Evolutionary conservation across 768 basidiomycete species (phyloP).

Genomic region (Dentipellis fragilis): DNA sequence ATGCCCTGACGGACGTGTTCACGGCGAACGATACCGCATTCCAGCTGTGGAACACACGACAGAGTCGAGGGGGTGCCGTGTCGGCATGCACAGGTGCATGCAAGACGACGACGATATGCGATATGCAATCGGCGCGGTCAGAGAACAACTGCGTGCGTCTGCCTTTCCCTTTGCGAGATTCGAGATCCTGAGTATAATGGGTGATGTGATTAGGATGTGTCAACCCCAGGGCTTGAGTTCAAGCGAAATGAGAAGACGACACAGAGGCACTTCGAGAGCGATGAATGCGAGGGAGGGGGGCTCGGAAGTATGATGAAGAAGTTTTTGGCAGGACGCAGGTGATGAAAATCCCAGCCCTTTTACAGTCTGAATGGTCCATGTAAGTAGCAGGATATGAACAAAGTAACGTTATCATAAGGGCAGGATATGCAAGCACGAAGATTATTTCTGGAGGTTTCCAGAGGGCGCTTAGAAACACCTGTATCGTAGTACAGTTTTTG

Average conservation of each 20-base stretch:
- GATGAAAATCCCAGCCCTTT: neutral
- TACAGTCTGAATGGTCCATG: no score
- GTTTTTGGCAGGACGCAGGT: neutral
- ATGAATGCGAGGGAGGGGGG: neutral
- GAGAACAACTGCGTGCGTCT: conserved; percentile 4
- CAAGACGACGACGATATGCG: neutral
- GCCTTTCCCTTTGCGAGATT: neutral
- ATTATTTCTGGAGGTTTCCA: no score
- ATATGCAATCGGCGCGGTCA: conserved; percentile 1
- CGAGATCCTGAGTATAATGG: neutral
- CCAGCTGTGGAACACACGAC: neutral
- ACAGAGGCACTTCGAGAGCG: neutral
- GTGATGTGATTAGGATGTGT: neutral
- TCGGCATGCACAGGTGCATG: conserved; percentile 1
- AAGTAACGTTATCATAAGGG: no score
- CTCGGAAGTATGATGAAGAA: neutral
- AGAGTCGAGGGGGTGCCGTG: neutral
- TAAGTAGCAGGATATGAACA: no score
- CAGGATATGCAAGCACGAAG: no score
- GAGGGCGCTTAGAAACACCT: no score
- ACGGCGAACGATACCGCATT: neutral
- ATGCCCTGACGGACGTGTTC: neutral
- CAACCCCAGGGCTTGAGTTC: neutral
- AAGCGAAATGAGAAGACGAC: neutral
- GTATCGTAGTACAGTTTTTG: no score